phyloP scores from a whole-genome alignment of 1,284 basidiomycete genomes.

The Austroboletus novae-zelandiae region DNA sequence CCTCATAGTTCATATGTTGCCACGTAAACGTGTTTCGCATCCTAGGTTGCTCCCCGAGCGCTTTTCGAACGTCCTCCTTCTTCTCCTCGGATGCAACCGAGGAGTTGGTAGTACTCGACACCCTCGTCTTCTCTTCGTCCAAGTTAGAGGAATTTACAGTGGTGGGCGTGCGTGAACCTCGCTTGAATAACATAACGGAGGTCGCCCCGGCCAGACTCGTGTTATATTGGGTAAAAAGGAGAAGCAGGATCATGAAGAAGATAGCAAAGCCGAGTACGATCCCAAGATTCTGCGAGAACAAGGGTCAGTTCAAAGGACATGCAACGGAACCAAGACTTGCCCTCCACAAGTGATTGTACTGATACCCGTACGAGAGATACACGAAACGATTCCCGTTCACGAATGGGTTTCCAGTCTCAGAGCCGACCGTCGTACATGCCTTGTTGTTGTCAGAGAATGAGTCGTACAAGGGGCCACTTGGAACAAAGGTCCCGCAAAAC shows the following conservation, averaged over 20 bases:
- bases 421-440: conserved; percentile 55
- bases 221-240: conserved; percentile 53
- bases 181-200: conserved; percentile 44
- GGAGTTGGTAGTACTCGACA: conserved; percentile 19
- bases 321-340: conserved; percentile 37
- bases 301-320: conserved; percentile 26
- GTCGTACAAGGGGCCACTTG: conserved; percentile 53
- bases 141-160: conserved; percentile 2
- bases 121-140: conserved; percentile 32
- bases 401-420: conserved; percentile 20
- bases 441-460: conserved; percentile 50
- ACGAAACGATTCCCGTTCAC: conserved; percentile 36
- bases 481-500: conserved; percentile 42
- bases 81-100: conserved; percentile 7
- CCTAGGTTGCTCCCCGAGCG: conserved; percentile 16
- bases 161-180: conserved; percentile 28
- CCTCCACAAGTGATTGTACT: conserved; percentile 63
- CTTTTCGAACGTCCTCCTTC: conserved; percentile 8
- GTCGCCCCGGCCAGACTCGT: conserved; percentile 32
- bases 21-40: conserved; percentile 54
- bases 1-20: conserved; percentile 60
- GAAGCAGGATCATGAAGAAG: conserved; percentile 45
- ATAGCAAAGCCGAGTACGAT: conserved; percentile 53
- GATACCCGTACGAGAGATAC: conserved; percentile 59
- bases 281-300: conserved; percentile 47